Percentiles rank a stretch among this genome's conserved stretches.
These are phyloP conservation scores for Ilex asprella DNA, from an alignment of 257 asterid species.

Conservation along the genomic window DNA sequence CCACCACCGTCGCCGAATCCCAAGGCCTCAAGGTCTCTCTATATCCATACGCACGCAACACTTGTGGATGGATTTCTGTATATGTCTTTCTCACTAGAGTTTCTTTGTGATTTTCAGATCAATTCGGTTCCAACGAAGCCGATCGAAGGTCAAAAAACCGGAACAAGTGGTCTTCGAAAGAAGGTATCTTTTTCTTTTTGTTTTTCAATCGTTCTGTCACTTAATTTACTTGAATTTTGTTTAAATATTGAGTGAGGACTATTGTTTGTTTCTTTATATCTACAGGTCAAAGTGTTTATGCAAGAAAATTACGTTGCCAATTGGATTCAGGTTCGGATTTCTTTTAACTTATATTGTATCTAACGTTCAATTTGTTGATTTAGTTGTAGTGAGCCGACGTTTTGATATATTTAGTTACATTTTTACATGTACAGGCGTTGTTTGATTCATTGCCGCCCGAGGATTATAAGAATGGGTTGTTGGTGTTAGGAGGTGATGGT, in stretches of 20 bases:
- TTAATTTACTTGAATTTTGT: too few species aligned
- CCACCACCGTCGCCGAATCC: conserved; percentile 49
- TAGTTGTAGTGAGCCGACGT: too few species aligned
- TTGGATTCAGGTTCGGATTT: conserved; percentile 88
- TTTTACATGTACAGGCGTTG: conserved; percentile 44
- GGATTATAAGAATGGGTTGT: conserved; percentile 40
- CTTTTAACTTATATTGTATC: background rate
- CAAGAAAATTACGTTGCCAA: conserved; percentile 88
- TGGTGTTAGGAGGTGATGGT: conserved; percentile 96
- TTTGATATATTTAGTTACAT: background rate
- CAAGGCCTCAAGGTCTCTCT: conserved; percentile 52
- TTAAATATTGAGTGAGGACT: too few species aligned
- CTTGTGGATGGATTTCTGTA: too few species aligned
- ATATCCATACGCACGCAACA: too few species aligned
- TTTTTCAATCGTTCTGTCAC: background rate
- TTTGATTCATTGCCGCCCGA: conserved; percentile 35
- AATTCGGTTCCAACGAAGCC: conserved; percentile 67
- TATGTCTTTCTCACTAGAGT: too few species aligned
- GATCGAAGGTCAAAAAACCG: conserved; percentile 92
- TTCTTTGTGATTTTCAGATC: conserved; percentile 30
- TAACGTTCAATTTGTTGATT: background rate
- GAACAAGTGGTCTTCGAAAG: conserved; percentile 94
- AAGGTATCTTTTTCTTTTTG: conserved; percentile 39
- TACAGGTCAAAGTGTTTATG: conserved; percentile 79
- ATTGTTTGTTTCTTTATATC: too few species aligned